Percentiles rank a stretch among this genome's conserved stretches.
phyloP scores from a whole-genome alignment of 148 eudicot species.

The Vaccinium vitisidaea region DNA sequence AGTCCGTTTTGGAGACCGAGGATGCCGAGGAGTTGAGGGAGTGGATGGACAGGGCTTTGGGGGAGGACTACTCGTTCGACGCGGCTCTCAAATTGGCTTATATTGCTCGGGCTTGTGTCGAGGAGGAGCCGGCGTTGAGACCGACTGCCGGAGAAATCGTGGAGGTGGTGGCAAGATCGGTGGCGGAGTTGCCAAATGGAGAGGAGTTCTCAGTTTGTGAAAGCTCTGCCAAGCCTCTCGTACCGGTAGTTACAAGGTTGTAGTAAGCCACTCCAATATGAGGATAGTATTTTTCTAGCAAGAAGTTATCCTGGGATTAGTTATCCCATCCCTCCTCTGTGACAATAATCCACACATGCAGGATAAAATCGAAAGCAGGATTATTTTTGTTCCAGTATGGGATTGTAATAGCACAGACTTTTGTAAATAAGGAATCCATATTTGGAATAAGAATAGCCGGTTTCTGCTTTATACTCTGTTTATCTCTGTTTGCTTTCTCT shows the following conservation, averaged over 20 bases:
- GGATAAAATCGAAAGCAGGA: not conserved
- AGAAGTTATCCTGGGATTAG: not conserved
- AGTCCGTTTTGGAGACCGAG: conserved; percentile 46
- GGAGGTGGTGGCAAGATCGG: conserved; percentile 62
- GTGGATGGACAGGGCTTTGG: conserved; percentile 73
- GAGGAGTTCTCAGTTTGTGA: conserved; percentile 31
- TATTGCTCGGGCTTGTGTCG: conserved; percentile 71
- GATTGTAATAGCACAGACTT: no score
- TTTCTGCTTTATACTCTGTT: not conserved
- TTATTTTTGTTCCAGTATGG: not conserved
- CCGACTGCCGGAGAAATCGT: conserved; percentile 82
- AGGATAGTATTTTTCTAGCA: not conserved
- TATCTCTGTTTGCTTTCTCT: not conserved
- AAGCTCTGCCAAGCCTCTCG: conserved; percentile 42
- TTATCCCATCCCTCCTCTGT: not conserved
- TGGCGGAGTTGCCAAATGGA: conserved; percentile 47
- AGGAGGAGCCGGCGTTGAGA: conserved; percentile 52
- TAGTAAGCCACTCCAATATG: not conserved
- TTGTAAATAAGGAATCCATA: not conserved
- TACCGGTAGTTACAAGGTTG: conserved; percentile 7
- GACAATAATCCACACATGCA: not conserved
- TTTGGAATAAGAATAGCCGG: not conserved
- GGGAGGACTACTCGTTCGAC: conserved; percentile 66
- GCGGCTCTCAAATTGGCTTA: conserved; percentile 57
- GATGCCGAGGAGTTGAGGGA: conserved; percentile 53